Evolutionary conservation across 2,329 filamentous ascomycete species (phyloP).

Genomic region (Neoarthrinium moseri): DNA sequence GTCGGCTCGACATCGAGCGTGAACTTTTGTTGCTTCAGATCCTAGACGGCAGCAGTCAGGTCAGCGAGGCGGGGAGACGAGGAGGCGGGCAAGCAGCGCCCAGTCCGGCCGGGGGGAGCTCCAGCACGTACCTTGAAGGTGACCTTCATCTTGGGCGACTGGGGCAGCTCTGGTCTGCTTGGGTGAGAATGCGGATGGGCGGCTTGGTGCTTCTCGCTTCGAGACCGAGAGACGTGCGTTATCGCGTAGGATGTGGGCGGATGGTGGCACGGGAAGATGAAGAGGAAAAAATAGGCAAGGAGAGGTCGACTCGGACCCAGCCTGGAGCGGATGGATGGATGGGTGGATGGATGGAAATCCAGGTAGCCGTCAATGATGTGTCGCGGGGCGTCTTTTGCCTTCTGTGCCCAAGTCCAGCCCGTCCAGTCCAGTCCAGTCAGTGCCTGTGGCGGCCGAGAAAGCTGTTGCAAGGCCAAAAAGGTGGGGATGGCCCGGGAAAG

Average conservation of each 20-base stretch:
- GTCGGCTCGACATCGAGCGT: slow-evolving; percentile 90
- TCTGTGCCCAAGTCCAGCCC: no score
- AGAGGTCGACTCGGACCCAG: no score
- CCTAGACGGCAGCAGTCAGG: slow-evolving; percentile 50
- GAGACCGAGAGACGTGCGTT: no score
- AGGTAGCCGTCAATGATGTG: slow-evolving; percentile 24
- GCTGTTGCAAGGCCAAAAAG: not conserved
- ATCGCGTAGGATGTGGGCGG: no score
- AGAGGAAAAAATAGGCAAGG: no score
- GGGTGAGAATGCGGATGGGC: not conserved
- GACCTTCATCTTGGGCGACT: slow-evolving; percentile 59
- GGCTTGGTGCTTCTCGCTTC: not conserved
- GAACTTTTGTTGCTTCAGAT: slow-evolving; percentile 99
- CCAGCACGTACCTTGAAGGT: slow-evolving; percentile 58
- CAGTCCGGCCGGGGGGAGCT: not conserved
- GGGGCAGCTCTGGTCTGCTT: not conserved
- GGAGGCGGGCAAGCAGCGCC: not conserved
- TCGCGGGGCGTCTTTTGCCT: slow-evolving; percentile 15
- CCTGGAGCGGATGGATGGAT: slow-evolving; percentile 13
- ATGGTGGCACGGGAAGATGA: not conserved
- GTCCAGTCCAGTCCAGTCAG: no score
- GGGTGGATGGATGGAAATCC: slow-evolving; percentile 14
- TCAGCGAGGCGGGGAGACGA: slow-evolving; percentile 4
- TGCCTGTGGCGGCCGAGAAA: not conserved
- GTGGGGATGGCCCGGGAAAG: not conserved